phyloP scores from a whole-genome alignment of 2,329 filamentous ascomycete genomes.

The Teratosphaeria pseudoeucalypti region DNA sequence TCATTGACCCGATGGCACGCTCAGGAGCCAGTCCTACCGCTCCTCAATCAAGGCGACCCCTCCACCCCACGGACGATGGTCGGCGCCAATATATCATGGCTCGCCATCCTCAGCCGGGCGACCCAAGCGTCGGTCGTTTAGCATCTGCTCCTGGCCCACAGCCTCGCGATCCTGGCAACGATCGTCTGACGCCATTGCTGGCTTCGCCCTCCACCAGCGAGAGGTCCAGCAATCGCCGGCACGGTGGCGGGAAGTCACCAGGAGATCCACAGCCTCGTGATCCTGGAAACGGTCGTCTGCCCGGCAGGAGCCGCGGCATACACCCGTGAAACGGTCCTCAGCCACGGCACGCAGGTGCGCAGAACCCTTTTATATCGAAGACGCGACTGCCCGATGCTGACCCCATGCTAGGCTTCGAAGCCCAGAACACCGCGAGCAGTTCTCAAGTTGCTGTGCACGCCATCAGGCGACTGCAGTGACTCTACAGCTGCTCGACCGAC shows the following conservation, averaged over 20 bases:
- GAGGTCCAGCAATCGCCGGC: neutral
- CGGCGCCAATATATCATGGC: neutral
- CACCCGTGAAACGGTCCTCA: neutral
- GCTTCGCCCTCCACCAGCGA: neutral
- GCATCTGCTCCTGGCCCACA: constrained; percentile 4
- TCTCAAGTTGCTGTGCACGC: neutral
- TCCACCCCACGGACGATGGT: constrained; percentile 1
- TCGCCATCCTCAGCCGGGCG: constrained; percentile 7
- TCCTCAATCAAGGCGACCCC: neutral
- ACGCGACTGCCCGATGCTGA: neutral
- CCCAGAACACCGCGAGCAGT: neutral
- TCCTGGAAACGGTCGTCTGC: neutral
- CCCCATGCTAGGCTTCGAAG: neutral
- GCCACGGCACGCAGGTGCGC: constrained; percentile 2
- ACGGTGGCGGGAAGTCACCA: neutral
- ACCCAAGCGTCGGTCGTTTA: constrained; percentile 6
- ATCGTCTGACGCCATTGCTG: neutral
- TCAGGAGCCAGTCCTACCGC: neutral
- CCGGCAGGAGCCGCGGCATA: neutral
- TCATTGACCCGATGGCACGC: constrained; percentile 1
- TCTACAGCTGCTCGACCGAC: neutral
- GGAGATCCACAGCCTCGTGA: neutral
- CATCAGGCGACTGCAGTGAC: neutral
- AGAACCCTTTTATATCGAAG: neutral
- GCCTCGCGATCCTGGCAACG: constrained; percentile 10